These are phyloP conservation scores for Emericellopsis cladophorae DNA, from an alignment of 2,329 filamentous ascomycete species.

Conservation along the genomic window DNA sequence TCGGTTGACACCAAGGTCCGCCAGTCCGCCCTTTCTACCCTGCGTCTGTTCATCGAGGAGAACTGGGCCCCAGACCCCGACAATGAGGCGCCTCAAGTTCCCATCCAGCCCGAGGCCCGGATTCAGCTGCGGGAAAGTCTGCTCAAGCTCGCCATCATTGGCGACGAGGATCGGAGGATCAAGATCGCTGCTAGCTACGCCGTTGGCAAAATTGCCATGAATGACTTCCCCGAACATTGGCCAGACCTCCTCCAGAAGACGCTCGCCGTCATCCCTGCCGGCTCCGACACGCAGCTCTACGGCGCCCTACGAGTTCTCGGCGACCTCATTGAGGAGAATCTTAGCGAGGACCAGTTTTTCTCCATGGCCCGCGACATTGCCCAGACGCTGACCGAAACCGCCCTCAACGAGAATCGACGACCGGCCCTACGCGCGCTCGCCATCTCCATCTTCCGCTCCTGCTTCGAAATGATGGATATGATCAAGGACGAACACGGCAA, in stretches of 20 bases:
- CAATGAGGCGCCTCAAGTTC: constrained; percentile 48
- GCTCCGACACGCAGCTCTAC: constrained; percentile 70
- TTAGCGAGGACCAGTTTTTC: constrained; percentile 94
- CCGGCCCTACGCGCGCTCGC: constrained; percentile 70
- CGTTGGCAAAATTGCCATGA: constrained; percentile 86
- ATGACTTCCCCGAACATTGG: constrained; percentile 93
- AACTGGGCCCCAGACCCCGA: constrained; percentile 73
- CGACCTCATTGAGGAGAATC: constrained; percentile 84
- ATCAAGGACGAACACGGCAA: constrained; percentile 85
- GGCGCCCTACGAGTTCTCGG: constrained; percentile 78
- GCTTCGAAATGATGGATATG: constrained; percentile 93
- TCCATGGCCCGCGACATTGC: constrained; percentile 76
- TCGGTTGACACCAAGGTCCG: constrained; percentile 63
- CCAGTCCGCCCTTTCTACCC: constrained; percentile 67
- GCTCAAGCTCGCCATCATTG: constrained; percentile 63
- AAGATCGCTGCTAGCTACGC: constrained; percentile 78
- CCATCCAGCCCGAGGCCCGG: constrained; percentile 63
- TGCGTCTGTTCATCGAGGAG: constrained; percentile 72
- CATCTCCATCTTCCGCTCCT: constrained; percentile 79
- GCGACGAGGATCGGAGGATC: constrained; percentile 70
- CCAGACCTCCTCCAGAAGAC: constrained; percentile 75
- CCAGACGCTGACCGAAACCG: constrained; percentile 70
- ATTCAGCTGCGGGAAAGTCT: constrained; percentile 59
- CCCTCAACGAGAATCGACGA: constrained; percentile 62
- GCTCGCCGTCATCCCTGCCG: constrained; percentile 62